These are phyloP conservation scores for Corylus americana DNA, from an alignment of 306 rosid species.

Conservation along the genomic window DNA sequence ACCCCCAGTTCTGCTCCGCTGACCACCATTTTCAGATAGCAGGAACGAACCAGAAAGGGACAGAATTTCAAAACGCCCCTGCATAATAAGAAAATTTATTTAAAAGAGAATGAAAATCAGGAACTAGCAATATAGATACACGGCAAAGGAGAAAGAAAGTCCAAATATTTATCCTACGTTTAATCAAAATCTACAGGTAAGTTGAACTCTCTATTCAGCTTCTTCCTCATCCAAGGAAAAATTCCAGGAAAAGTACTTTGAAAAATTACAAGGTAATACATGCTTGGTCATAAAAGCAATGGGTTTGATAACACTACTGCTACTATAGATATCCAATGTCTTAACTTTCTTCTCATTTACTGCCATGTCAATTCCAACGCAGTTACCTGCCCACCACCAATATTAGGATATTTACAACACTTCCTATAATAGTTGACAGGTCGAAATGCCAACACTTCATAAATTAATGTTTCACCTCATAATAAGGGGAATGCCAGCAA, in stretches of 20 bases:
- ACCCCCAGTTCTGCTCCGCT: constrained; percentile 52
- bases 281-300: neutral
- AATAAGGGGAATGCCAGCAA: constrained; percentile 1
- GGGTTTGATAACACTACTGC: neutral
- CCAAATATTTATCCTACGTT: neutral
- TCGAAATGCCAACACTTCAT: neutral
- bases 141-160: neutral
- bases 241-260: neutral
- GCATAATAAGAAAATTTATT: constrained; percentile 15
- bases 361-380: neutral
- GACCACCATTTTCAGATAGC: constrained; percentile 46
- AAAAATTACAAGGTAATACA: neutral
- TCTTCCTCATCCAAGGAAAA: neutral
- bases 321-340: neutral
- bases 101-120: neutral
- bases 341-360: neutral
- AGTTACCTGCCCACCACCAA: neutral
- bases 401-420: neutral
- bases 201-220: neutral
- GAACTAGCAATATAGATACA: neutral
- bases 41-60: constrained; percentile 70
- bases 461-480: constrained; percentile 4
- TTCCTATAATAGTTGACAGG: constrained; percentile 5
- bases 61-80: constrained; percentile 81
- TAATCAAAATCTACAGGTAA: neutral